Conservation (phyloP, 768 basidiomycete genomes). For the Phaffia australis region DNA sequence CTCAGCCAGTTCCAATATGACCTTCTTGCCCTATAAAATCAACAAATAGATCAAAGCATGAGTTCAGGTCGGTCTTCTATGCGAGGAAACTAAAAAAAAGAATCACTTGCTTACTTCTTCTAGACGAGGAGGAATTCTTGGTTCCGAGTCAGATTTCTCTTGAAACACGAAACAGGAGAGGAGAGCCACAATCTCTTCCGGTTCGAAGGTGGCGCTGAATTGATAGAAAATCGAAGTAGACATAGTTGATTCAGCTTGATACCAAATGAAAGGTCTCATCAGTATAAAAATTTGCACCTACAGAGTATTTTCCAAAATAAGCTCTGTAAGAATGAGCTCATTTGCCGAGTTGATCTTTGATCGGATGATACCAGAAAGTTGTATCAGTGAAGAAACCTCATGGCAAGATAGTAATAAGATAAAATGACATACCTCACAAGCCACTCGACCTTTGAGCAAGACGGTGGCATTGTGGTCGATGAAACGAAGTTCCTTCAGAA, state of each 20-base stretch:
- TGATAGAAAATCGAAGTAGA: no score
- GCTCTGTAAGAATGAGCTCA: constrained; percentile 88
- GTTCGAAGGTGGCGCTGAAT: constrained; percentile 58
- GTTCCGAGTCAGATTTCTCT: constrained; percentile 89
- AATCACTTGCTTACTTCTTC: constrained; percentile 42
- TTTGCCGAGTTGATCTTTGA: constrained; percentile 95
- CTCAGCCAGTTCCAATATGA: constrained; percentile 66
- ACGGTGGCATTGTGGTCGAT: constrained; percentile 95
- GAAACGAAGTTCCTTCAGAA: constrained; percentile 81
- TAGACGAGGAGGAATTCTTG: constrained; percentile 64
- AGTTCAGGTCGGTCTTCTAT: background rate
- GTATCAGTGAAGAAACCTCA: background rate
- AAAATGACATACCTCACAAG: constrained; percentile 68
- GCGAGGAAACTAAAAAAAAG: background rate
- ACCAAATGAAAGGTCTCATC: no score
- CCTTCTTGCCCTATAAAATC: constrained; percentile 50
- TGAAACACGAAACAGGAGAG: constrained; percentile 97
- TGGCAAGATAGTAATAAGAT: background rate
- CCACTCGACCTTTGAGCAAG: constrained; percentile 87
- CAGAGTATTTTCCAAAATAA: constrained; percentile 90
- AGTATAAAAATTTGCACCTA: no score
- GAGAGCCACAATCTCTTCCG: constrained; percentile 91
- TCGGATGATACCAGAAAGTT: background rate
- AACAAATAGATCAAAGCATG: background rate
- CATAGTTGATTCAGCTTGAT: no score